These are phyloP conservation scores for Entomortierella parvispora DNA, from an alignment of 192 early-diverging fungal species.

Conservation along the genomic window DNA sequence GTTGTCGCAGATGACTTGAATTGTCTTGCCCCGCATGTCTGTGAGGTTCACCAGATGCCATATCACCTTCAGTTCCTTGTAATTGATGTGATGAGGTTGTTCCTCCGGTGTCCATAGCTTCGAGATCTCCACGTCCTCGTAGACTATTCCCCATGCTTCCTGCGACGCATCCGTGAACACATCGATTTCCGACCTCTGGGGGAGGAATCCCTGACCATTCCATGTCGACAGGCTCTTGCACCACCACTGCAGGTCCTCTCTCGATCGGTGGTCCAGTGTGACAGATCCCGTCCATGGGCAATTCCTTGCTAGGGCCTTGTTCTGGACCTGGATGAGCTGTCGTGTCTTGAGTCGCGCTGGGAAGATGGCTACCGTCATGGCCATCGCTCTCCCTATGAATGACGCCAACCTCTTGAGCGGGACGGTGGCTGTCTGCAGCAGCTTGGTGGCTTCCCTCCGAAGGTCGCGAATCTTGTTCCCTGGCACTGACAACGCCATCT, in stretches of 20 bases:
- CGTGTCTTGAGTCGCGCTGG: too few species aligned
- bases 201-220: conserved; percentile 14
- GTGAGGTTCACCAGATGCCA: conserved; percentile 13
- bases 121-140: not conserved
- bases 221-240: not conserved
- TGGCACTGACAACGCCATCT: too few species aligned
- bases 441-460: too few species aligned
- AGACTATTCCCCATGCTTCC: conserved; percentile 7
- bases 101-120: not conserved
- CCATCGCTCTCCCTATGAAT: too few species aligned
- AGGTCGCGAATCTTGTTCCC: too few species aligned
- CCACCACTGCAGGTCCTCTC: not conserved
- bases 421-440: too few species aligned
- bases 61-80: conserved; percentile 22
- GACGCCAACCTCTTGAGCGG: too few species aligned
- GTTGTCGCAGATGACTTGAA: conserved; percentile 32
- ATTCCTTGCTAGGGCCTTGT: not conserved
- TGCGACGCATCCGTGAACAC: conserved; percentile 34
- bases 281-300: too few species aligned
- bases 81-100: conserved; percentile 16
- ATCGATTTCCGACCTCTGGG: conserved; percentile 3
- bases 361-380: too few species aligned
- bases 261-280: too few species aligned
- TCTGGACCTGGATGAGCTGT: too few species aligned
- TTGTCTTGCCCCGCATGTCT: not conserved